Evolutionary conservation across 2,329 filamentous ascomycete species (phyloP).

Genomic region (Fusarium sororula): DNA sequence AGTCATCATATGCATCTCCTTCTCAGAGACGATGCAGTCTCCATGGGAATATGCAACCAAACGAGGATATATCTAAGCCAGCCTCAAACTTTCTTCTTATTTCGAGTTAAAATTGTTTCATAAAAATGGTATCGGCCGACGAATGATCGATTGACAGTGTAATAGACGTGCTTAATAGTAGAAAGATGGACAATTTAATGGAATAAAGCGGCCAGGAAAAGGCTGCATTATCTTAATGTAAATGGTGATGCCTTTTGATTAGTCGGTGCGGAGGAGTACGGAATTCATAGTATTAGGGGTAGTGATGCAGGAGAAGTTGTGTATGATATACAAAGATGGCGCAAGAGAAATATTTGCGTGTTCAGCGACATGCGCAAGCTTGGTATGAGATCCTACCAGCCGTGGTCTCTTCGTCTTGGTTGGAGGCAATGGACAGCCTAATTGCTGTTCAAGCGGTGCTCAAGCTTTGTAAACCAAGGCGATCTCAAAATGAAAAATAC

Average conservation of each 20-base stretch:
- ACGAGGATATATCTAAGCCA: not conserved
- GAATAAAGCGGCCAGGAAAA: not conserved
- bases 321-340: not conserved
- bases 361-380: not conserved
- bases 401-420: not conserved
- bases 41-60: not conserved
- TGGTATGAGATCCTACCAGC: not conserved
- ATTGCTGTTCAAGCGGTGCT: constrained; percentile 3
- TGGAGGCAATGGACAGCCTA: not conserved
- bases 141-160: not conserved
- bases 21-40: not conserved
- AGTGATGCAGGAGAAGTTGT: not conserved
- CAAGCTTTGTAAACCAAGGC: constrained; percentile 6
- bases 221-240: constrained; percentile 3
- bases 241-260: not conserved
- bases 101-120: not conserved
- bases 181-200: not conserved
- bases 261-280: not conserved
- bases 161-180: not conserved
- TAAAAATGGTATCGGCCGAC: not conserved
- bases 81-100: not conserved
- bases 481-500: not conserved
- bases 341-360: not conserved
- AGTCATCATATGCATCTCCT: not conserved
- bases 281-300: not conserved